Conservation (phyloP, 2,329 filamentous ascomycete species). For the Simplicillium aogashimaense region DNA sequence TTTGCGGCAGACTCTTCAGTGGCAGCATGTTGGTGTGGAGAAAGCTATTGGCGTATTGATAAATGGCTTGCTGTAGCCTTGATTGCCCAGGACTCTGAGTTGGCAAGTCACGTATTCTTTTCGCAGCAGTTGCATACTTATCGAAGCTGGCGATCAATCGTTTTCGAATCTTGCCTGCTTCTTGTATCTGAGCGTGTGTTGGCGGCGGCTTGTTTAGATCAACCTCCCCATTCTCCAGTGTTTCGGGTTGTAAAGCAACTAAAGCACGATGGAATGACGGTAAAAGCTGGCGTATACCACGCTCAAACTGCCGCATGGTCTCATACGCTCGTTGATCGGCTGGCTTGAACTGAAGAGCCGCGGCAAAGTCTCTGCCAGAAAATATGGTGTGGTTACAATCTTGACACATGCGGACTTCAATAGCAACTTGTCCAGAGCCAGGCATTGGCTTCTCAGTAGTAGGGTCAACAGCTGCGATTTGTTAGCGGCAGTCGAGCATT, state of each 20-base stretch:
- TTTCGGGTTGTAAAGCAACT: conserved; percentile 53
- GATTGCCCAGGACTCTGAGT: conserved; percentile 63
- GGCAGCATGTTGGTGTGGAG: conserved; percentile 87
- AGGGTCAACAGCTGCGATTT: conserved; percentile 20
- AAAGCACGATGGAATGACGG: conserved; percentile 78
- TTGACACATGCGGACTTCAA: conserved; percentile 86
- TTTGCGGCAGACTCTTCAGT: conserved; percentile 61
- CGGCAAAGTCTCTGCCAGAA: conserved; percentile 64
- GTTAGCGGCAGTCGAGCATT: background rate
- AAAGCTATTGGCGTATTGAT: conserved; percentile 73
- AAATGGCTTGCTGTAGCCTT: conserved; percentile 70
- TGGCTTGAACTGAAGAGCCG: conserved; percentile 57
- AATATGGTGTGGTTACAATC: conserved; percentile 63
- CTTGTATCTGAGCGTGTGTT: conserved; percentile 60
- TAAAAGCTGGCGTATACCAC: conserved; percentile 71
- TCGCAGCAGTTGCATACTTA: conserved; percentile 76
- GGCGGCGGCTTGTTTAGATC: conserved; percentile 32
- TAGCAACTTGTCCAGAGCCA: conserved; percentile 42
- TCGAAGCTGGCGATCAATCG: conserved; percentile 80
- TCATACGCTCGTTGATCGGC: conserved; percentile 73
- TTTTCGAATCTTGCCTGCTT: conserved; percentile 84
- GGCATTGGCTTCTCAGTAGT: conserved; percentile 31
- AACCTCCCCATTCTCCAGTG: conserved; percentile 24
- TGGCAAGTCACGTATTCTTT: conserved; percentile 69
- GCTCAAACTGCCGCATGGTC: conserved; percentile 77